A percentile compares a stretch with the other conserved stretches of the same genome.
phyloP scores from a whole-genome alignment of 164 flowering plant genomes.

The grape (Vitis vinifera) region ASM3070453v1 NC_081813.1:2677501-2678000 shows the following conservation, averaged over 20 bases:
- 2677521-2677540: neutral
- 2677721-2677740: constrained; percentile 50
- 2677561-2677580: neutral
- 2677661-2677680: constrained; percentile 31
- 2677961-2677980: too few relatives aligned
- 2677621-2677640: neutral
- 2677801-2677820: constrained; percentile 24
- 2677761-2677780: constrained; percentile 37
- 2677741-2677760: constrained; percentile 27
- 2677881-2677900: too few relatives aligned
- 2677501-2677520: constrained; percentile 13
- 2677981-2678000: too few relatives aligned
- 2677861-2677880: neutral
- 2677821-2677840: constrained; percentile 17
- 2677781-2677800: constrained; percentile 30
- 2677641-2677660: constrained; percentile 20
- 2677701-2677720: constrained; percentile 49
- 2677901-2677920: too few relatives aligned
- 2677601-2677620: neutral
- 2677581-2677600: neutral
- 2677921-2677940: too few relatives aligned
- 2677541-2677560: neutral
- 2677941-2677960: too few relatives aligned
- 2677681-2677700: constrained; percentile 39
- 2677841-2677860: too few relatives aligned